Evolutionary conservation across 2,329 filamentous ascomycete species (phyloP).

Genomic region (Incumbomyces delicatus): DNA sequence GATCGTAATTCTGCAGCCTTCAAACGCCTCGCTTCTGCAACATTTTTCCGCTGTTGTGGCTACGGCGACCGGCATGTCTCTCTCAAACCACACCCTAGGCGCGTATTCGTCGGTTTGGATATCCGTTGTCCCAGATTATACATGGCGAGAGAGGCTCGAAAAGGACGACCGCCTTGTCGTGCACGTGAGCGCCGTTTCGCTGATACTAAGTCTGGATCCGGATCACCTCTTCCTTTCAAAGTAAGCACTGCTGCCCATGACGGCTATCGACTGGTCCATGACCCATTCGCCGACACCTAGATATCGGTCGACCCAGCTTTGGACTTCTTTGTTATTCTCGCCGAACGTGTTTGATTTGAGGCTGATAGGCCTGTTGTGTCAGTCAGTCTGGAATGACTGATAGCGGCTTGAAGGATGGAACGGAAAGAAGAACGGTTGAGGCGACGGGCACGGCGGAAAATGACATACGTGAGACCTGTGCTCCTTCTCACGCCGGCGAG

Average conservation of each 20-base stretch:
- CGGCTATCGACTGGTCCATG: conserved; percentile 92
- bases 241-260: conserved; percentile 77
- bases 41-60: no score
- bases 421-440: not conserved
- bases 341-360: conserved; percentile 77
- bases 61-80: no score
- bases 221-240: conserved; percentile 78
- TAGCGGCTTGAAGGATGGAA: not conserved
- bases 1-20: no score
- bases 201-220: not conserved
- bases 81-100: no score
- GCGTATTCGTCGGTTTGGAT: no score
- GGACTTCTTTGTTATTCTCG: conserved; percentile 65
- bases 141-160: no score
- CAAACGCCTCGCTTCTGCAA: no score
- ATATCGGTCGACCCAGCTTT: conserved; percentile 87
- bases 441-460: conserved; percentile 10
- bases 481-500: conserved; percentile 95
- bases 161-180: no score
- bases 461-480: conserved; percentile 89
- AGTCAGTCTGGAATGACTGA: conserved; percentile 15
- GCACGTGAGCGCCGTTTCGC: no score
- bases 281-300: conserved; percentile 93
- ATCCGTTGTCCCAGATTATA: no score
- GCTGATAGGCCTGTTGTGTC: conserved; percentile 44